Base-by-base conservation (phyloP, 768 basidiomycete genomes). In the Plicaturopsis crispa region DNA sequence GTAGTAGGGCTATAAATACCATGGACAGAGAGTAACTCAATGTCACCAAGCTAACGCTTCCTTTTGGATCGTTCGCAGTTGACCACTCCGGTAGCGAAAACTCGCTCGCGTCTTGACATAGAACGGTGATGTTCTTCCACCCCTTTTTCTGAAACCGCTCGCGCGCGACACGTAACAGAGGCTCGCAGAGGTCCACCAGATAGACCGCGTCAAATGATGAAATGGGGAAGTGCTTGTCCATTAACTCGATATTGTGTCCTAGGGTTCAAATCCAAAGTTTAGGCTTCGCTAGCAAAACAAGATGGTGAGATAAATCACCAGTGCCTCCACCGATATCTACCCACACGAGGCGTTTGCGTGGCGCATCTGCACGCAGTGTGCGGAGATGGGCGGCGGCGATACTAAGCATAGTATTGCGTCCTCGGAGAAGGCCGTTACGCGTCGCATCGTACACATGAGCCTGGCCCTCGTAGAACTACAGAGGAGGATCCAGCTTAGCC, bases 301-400 rank as follows among this genome's bases (percentile, higher is more conserved):
- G n/a, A 3, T 37, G 33, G 18, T 33, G 5, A 33, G 36, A 1
- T 33, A 38, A 31, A 52, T 37, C 31, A 70, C 73, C 74, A 10
- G 84, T 85, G 19, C 83, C 84, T 22, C 84, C 84, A 12, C 84
- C 82, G 40, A 87, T 75, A 52, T 87, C 84, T 13, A 87, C 68
- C 84, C 84, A 87, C 11, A 87, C 67, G 13, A 83, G 68, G 11
- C 66, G 65, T 50, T 71, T 69, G 0, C 60, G 54, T 0, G 68
- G 63, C 5, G 64, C 46, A 18, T 50, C 51, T 24, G 52, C 55
- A 4, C 63, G 64, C 33, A 81, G 62, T 2, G 67, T 58, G 22
- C 63, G 64, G 6, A 86, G 59, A 46, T 85, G 82, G 23, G 71
- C 69, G 0, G 80, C 78, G 3, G 73, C 70, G n/a, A 86, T 64